Conservation (phyloP, 169 alveolate genomes). For the Sarcocystis neurona region DNA sequence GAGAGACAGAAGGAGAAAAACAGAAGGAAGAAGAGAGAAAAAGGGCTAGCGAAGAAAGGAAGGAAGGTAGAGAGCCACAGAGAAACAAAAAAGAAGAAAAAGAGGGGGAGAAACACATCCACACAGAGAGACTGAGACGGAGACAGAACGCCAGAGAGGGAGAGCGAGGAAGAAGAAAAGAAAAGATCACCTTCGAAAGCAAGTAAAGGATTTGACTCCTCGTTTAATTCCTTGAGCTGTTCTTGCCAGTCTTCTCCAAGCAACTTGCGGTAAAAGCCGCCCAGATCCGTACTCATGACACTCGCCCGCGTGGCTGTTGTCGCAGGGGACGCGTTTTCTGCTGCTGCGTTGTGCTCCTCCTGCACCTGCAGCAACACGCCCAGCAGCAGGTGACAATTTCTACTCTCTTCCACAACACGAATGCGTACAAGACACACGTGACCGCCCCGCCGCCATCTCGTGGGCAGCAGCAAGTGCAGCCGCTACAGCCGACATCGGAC, state of each 20-base stretch:
- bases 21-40: not conserved
- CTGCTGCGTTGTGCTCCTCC: not conserved
- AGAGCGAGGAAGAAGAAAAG: not conserved
- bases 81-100: not conserved
- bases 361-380: too few relatives aligned
- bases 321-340: not conserved
- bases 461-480: too few relatives aligned
- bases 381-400: too few relatives aligned
- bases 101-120: not conserved
- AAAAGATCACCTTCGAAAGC: constrained; percentile 34
- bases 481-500: too few relatives aligned
- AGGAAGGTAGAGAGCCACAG: not conserved
- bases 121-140: not conserved
- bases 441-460: too few relatives aligned
- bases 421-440: too few relatives aligned
- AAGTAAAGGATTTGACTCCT: constrained; percentile 12
- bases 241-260: constrained; percentile 58
- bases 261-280: constrained; percentile 52
- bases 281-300: constrained; percentile 30
- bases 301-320: not conserved
- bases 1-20: too few relatives aligned
- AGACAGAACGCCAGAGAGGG: not conserved
- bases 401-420: too few relatives aligned
- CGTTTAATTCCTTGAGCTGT: constrained; percentile 30
- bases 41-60: not conserved